Conservation (phyloP, 192 early-diverging fungal genomes). For the Coemansia reversa region DNA sequence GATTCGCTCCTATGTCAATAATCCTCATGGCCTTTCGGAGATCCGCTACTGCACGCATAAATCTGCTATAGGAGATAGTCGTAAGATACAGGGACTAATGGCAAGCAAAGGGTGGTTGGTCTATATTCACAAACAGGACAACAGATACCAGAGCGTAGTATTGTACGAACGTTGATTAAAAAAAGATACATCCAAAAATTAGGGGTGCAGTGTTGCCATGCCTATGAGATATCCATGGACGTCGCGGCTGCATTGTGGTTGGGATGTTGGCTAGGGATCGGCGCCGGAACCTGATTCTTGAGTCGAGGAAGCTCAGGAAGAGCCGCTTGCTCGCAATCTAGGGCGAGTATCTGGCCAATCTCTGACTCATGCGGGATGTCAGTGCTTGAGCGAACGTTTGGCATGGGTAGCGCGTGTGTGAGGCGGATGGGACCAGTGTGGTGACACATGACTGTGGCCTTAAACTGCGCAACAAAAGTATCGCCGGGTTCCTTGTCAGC, state of each 20-base stretch:
- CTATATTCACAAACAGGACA: background rate
- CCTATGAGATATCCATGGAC: constrained; percentile 32
- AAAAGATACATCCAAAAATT: constrained; percentile 1
- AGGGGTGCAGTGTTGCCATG: background rate
- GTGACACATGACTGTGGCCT: constrained; percentile 66
- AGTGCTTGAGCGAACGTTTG: constrained; percentile 74
- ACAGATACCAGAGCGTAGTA: background rate
- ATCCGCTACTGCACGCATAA: background rate
- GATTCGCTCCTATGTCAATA: constrained; percentile 85
- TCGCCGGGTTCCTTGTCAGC: constrained; percentile 53
- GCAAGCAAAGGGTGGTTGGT: background rate
- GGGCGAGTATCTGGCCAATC: constrained; percentile 45
- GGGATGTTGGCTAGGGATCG: constrained; percentile 16
- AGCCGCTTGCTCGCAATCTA: constrained; percentile 28
- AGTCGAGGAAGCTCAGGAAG: constrained; percentile 49
- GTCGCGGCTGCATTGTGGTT: background rate
- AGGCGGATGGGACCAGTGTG: constrained; percentile 65
- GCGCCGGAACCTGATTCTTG: constrained; percentile 29
- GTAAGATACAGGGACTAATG: background rate
- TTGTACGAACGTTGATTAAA: background rate
- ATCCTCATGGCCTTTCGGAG: constrained; percentile 26
- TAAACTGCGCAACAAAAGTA: constrained; percentile 71
- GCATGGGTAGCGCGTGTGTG: constrained; percentile 64
- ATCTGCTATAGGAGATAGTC: background rate
- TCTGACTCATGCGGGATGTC: constrained; percentile 54